A percentile compares a stretch with the other conserved stretches of the same genome.
Evolutionary conservation across 1,284 basidiomycete genomes (phyloP).

Genomic region (Gomphus bonarii): DNA sequence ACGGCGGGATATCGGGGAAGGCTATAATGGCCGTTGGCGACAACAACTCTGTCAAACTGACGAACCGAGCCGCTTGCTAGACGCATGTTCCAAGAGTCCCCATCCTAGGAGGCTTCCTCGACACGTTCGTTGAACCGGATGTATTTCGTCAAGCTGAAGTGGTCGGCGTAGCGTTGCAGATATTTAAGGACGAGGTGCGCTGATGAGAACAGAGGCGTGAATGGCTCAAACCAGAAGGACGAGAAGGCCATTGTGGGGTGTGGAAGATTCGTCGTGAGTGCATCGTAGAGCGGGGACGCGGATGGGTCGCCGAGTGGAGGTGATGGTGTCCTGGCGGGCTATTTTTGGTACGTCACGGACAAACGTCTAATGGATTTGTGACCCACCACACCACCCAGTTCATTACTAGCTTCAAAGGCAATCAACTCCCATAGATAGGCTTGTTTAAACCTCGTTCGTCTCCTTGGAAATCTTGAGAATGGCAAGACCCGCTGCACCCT

Average conservation of each 20-base stretch:
- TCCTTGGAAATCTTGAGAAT: constrained; percentile 53
- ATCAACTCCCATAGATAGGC: too few relatives aligned
- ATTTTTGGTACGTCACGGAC: constrained; percentile 5
- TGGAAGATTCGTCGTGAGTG: constrained; percentile 65
- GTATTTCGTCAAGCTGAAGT: constrained; percentile 43
- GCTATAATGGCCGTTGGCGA: constrained; percentile 66
- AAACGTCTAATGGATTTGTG: neutral
- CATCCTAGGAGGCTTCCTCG: constrained; percentile 30
- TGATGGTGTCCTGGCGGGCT: constrained; percentile 43
- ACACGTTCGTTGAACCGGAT: constrained; percentile 48
- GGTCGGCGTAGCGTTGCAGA: constrained; percentile 44
- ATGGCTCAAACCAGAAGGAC: constrained; percentile 53
- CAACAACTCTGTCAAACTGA: constrained; percentile 50
- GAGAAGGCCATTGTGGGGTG: constrained; percentile 64
- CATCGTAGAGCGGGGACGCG: constrained; percentile 61
- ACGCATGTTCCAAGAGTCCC: constrained; percentile 36
- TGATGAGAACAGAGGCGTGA: constrained; percentile 54
- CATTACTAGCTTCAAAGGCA: constrained; percentile 51
- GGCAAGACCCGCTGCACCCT: constrained; percentile 57
- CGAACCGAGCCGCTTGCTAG: constrained; percentile 25
- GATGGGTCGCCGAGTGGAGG: constrained; percentile 41
- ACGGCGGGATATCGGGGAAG: constrained; percentile 48
- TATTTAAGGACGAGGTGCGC: constrained; percentile 51
- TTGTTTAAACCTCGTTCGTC: constrained; percentile 41
- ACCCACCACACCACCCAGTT: constrained; percentile 68